Percentiles rank a stretch among this genome's conserved stretches.
These are phyloP conservation scores for Thymus mandschuricus DNA, from an alignment of 257 asterid species.

Conservation along the genomic window DNA sequence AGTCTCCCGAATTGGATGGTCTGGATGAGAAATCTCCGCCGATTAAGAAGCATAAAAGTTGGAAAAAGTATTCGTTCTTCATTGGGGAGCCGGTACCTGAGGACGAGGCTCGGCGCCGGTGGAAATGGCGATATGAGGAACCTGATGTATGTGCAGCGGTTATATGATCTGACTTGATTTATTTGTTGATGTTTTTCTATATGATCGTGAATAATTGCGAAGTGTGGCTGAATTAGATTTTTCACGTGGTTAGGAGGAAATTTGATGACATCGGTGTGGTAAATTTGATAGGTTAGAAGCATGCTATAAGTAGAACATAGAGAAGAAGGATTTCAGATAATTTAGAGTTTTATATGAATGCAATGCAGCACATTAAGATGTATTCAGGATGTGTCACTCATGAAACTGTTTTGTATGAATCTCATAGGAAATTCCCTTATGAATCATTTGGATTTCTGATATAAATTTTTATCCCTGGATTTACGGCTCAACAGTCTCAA, in stretches of 20 bases:
- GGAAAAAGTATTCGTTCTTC: constrained; percentile 35
- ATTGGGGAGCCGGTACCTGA: constrained; percentile 44
- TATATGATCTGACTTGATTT: constrained; percentile 17
- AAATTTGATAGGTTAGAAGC: constrained; percentile 19
- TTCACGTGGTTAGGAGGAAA: constrained; percentile 3
- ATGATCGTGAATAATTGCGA: not conserved
- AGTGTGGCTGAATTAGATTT: not conserved
- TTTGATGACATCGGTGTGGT: not conserved
- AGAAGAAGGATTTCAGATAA: not conserved
- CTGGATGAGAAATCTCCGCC: constrained; percentile 32
- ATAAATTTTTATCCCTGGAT: too few species aligned
- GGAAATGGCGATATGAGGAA: constrained; percentile 49
- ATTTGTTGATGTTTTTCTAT: not conserved
- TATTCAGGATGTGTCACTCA: not conserved
- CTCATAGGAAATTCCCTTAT: not conserved
- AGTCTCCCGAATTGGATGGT: constrained; percentile 26
- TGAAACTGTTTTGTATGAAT: not conserved
- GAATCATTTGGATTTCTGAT: not conserved
- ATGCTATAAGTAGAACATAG: not conserved
- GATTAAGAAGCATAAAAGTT: constrained; percentile 38
- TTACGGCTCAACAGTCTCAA: not conserved
- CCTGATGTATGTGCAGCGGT: constrained; percentile 37
- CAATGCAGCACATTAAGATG: not conserved
- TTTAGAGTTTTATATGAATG: not conserved
- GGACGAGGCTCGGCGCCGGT: constrained; percentile 50